These are phyloP conservation scores for Coriolopsis trogii DNA, from an alignment of 1,284 basidiomycete species.

Conservation along the genomic window DNA sequence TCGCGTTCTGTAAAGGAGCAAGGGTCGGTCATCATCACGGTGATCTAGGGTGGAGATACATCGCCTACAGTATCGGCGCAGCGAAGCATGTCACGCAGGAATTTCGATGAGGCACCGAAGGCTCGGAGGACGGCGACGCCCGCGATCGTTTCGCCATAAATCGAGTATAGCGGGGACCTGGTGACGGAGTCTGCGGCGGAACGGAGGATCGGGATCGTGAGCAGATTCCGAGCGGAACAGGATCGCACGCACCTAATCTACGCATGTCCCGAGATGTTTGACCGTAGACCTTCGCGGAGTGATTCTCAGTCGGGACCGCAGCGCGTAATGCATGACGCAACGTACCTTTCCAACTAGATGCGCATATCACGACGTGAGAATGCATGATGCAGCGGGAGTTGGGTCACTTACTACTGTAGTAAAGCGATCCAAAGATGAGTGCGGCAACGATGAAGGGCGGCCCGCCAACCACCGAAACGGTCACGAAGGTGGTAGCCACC, in stretches of 20 bases:
- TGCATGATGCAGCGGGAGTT: not conserved
- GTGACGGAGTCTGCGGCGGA: slow-evolving; percentile 75
- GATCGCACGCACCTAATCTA: slow-evolving; percentile 67
- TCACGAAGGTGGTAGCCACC: slow-evolving; percentile 67
- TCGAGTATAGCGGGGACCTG: slow-evolving; percentile 88
- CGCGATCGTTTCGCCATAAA: slow-evolving; percentile 89
- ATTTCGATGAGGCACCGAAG: slow-evolving; percentile 86
- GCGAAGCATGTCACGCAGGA: slow-evolving; percentile 84
- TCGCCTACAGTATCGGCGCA: slow-evolving; percentile 71
- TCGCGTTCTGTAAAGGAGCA: slow-evolving; percentile 60
- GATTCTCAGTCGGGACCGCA: slow-evolving; percentile 1
- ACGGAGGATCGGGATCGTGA: slow-evolving; percentile 15
- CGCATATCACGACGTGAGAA: slow-evolving; percentile 7
- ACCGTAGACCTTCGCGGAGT: slow-evolving; percentile 64
- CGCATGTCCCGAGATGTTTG: slow-evolving; percentile 91
- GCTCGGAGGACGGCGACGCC: slow-evolving; percentile 89
- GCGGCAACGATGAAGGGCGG: slow-evolving; percentile 69
- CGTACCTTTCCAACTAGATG: slow-evolving; percentile 50
- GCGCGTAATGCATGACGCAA: slow-evolving; percentile 13
- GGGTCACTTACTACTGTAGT: slow-evolving; percentile 67
- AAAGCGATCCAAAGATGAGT: slow-evolving; percentile 61
- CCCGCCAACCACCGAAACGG: slow-evolving; percentile 85
- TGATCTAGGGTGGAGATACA: slow-evolving; percentile 1
- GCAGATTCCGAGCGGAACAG: slow-evolving; percentile 10
- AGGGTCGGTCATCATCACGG: slow-evolving; percentile 11